Conservation (phyloP, 2,329 filamentous ascomycete genomes). For the Colletotrichum siamense region DNA sequence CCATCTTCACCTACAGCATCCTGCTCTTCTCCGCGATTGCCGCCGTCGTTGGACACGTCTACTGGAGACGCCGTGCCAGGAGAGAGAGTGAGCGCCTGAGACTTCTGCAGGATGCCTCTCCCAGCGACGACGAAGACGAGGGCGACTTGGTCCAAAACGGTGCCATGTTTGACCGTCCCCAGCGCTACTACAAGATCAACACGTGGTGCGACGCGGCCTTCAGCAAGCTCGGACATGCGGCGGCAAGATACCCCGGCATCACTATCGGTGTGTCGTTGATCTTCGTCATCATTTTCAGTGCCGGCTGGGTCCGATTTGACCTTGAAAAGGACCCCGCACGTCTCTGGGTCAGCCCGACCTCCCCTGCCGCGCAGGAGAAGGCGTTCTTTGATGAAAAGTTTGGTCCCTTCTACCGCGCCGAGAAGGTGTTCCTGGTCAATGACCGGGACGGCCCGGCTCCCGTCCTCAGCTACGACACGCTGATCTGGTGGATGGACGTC, state of each 20-base stretch:
- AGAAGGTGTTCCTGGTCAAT: conserved; percentile 94
- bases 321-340: conserved; percentile 89
- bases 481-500: conserved; percentile 93
- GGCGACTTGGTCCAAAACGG: conserved; percentile 80
- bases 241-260: conserved; percentile 82
- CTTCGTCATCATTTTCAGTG: conserved; percentile 77
- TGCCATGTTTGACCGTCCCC: conserved; percentile 79
- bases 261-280: conserved; percentile 81
- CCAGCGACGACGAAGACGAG: conserved; percentile 93
- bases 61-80: conserved; percentile 75
- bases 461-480: conserved; percentile 86
- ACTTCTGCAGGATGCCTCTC: conserved; percentile 81
- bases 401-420: conserved; percentile 92
- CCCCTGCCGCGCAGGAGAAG: conserved; percentile 90
- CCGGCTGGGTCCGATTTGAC: conserved; percentile 89
- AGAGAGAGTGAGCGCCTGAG: conserved; percentile 83
- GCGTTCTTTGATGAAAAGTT: conserved; percentile 92
- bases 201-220: conserved; percentile 82
- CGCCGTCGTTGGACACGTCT: conserved; percentile 75
- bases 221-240: conserved; percentile 77
- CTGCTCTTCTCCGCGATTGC: conserved; percentile 72
- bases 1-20: conserved; percentile 84
- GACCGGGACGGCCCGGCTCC: conserved; percentile 76
- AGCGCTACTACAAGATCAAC: conserved; percentile 83
- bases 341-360: conserved; percentile 96